Conservation (phyloP, 169 alveolate species). For the Perkinsus chesapeaki region DNA sequence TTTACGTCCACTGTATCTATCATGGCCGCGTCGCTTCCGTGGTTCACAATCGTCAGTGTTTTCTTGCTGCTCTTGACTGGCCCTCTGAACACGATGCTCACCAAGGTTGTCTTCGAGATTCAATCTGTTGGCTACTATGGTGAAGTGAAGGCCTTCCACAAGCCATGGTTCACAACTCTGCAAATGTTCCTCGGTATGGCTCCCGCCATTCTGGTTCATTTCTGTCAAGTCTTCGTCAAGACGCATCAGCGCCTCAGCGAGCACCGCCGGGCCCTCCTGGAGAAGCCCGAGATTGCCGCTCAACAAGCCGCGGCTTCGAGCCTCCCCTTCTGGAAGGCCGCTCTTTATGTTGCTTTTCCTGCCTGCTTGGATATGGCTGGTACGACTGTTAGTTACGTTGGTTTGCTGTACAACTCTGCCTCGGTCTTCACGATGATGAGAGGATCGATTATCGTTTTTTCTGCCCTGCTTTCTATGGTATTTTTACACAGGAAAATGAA, state of each 20-base stretch:
- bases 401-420: conserved; percentile 11
- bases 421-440: neutral
- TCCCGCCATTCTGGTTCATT: neutral
- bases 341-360: neutral
- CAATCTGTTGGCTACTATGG: neutral
- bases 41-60: neutral
- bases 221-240: neutral
- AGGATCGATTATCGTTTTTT: neutral
- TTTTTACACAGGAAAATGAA: neutral
- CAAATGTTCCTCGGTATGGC: conserved; percentile 3
- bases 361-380: neutral
- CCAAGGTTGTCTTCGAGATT: neutral
- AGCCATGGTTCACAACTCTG: neutral
- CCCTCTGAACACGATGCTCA: conserved; percentile 1
- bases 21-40: neutral
- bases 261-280: neutral
- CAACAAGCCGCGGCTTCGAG: neutral
- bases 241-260: neutral
- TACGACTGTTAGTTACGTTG: neutral
- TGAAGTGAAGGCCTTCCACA: neutral
- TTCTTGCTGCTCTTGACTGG: neutral
- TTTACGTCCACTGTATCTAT: too few species aligned
- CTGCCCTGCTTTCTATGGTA: neutral
- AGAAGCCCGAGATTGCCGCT: neutral
- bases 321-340: neutral